Evolutionary conservation across 257 asterid genomes (phyloP).

Genomic region (Linaria vulgaris): DNA sequence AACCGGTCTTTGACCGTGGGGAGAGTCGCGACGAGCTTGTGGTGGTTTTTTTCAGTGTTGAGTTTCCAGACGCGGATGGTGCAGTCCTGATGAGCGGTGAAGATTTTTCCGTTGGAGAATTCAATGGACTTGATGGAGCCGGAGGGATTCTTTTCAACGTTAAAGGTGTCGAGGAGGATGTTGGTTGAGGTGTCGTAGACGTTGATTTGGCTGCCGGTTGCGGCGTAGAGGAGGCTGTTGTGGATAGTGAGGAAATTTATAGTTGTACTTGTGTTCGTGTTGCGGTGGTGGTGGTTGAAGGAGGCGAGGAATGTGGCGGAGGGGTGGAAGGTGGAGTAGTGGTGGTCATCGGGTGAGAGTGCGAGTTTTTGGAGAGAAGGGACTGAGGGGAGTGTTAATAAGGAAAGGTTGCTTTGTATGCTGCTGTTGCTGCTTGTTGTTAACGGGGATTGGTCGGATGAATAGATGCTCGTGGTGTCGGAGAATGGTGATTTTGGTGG

Average conservation of each 20-base stretch:
- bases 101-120: slow-evolving; percentile 45
- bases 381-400: slow-evolving; percentile 71
- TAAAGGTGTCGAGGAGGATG: slow-evolving; percentile 46
- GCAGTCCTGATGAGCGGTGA: slow-evolving; percentile 86
- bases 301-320: slow-evolving; percentile 35
- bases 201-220: slow-evolving; percentile 50
- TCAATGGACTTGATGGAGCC: slow-evolving; percentile 65
- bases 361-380: slow-evolving; percentile 68
- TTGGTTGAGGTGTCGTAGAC: slow-evolving; percentile 41
- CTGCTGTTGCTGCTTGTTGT: slow-evolving; percentile 41
- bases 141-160: slow-evolving; percentile 24
- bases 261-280: slow-evolving; percentile 20
- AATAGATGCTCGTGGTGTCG: slow-evolving; percentile 26
- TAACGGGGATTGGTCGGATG: slow-evolving; percentile 29
- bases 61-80: slow-evolving; percentile 68
- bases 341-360: slow-evolving; percentile 38
- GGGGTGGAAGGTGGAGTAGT: slow-evolving; percentile 45
- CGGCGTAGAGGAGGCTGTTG: slow-evolving; percentile 66
- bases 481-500: slow-evolving; percentile 33
- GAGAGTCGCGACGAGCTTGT: slow-evolving; percentile 52
- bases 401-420: slow-evolving; percentile 65
- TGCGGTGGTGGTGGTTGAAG: slow-evolving; percentile 29
- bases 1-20: slow-evolving; percentile 64
- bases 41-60: slow-evolving; percentile 29
- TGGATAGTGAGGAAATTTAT: slow-evolving; percentile 53